Percentiles rank a stretch among this genome's conserved stretches.
These are phyloP conservation scores for Vachellia pachyceras DNA, from an alignment of 306 rosid species.

Conservation along the genomic window DNA sequence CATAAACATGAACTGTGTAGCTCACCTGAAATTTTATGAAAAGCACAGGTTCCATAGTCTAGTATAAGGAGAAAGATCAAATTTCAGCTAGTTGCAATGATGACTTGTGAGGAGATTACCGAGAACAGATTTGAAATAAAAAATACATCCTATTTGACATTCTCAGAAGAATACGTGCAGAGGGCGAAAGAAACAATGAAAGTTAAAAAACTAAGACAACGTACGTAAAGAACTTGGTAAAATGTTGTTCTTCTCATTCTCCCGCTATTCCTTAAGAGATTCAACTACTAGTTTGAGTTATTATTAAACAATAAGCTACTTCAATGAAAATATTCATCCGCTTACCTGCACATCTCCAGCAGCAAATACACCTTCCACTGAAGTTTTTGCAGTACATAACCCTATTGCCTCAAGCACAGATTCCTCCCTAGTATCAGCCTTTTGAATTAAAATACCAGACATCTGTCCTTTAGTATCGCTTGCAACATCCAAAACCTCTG, in stretches of 20 bases:
- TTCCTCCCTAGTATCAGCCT: constrained; percentile 54
- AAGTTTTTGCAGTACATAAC: constrained; percentile 60
- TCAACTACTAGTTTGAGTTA: no score
- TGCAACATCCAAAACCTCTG: constrained; percentile 65
- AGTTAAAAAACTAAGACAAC: neutral
- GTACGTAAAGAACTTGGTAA: constrained; percentile 9
- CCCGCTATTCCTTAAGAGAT: no score
- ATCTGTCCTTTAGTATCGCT: constrained; percentile 70
- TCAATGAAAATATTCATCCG: constrained; percentile 14
- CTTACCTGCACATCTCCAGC: constrained; percentile 79
- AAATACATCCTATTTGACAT: constrained; percentile 5
- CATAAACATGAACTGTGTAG: neutral
- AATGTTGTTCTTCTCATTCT: no score
- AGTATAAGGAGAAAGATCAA: neutral
- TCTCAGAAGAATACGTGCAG: constrained; percentile 16
- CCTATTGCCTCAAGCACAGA: constrained; percentile 73
- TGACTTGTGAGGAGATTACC: neutral
- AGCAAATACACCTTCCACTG: constrained; percentile 68
- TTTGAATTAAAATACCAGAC: constrained; percentile 67
- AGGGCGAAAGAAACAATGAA: neutral
- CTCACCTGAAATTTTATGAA: neutral
- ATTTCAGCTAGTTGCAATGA: neutral
- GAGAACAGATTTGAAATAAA: neutral
- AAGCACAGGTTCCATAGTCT: neutral
- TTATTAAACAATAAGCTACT: neutral